These are phyloP conservation scores for Russula vinacea DNA, from an alignment of 768 basidiomycete genomes.

Conservation along the genomic window DNA sequence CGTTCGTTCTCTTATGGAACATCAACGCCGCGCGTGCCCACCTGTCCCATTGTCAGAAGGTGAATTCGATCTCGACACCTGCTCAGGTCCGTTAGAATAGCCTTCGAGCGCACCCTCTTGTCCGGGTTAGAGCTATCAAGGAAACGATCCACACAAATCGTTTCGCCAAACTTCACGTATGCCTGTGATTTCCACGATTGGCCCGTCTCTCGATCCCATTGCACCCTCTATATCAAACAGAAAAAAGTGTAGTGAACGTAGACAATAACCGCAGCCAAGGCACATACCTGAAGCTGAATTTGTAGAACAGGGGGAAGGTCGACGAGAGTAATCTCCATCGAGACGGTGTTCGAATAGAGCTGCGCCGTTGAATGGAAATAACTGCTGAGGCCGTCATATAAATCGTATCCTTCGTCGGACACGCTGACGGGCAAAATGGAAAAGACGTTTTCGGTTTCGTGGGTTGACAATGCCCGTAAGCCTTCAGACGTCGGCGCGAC, in stretches of 20 bases:
- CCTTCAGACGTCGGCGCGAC: constrained; percentile 40
- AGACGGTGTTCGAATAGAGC: constrained; percentile 79
- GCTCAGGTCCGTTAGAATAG: constrained; percentile 64
- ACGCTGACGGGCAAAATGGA: constrained; percentile 94
- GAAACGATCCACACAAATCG: constrained; percentile 89
- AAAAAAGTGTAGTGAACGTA: constrained; percentile 1
- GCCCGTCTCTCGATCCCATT: constrained; percentile 89
- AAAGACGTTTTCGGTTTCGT: constrained; percentile 89
- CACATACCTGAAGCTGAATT: constrained; percentile 86
- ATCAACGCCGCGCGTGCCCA: constrained; percentile 35
- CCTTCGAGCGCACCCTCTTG: constrained; percentile 69
- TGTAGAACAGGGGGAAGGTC: constrained; percentile 89
- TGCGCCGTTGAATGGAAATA: constrained; percentile 91
- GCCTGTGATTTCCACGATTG: constrained; percentile 96
- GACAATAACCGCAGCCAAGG: neutral
- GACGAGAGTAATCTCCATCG: constrained; percentile 83
- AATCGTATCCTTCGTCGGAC: constrained; percentile 79
- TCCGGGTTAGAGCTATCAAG: constrained; percentile 67
- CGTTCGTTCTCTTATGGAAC: neutral
- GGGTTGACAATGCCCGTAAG: constrained; percentile 53
- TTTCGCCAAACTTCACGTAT: constrained; percentile 87
- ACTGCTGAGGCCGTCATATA: constrained; percentile 89
- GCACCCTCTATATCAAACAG: constrained; percentile 60
- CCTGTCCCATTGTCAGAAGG: constrained; percentile 68
- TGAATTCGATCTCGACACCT: constrained; percentile 64